Evolutionary conservation across 2,329 filamentous ascomycete genomes (phyloP), one percentile per base, ranked within the genome.

Genomic region (Aspergillus vadensis): DNA sequence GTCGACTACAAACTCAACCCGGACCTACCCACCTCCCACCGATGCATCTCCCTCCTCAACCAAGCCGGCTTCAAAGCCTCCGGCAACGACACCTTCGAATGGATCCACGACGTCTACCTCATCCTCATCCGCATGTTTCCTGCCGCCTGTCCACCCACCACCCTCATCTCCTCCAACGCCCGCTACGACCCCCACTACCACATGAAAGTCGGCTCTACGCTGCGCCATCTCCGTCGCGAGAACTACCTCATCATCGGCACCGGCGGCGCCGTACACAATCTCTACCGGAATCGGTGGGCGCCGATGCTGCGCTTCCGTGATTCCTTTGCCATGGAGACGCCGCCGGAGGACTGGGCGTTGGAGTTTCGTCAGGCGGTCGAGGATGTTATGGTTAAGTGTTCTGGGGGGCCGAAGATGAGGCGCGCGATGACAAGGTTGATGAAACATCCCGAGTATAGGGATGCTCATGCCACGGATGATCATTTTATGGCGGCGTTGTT

Each of bases 31-130:
- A 85, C 80, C 9, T 82, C 80, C 0, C 72, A 81, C 17, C 75
- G 77, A 8, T 84, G 83, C 68, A 79, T 88, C 49, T 65, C 73
- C 0, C 74, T 85, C 55, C 79, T 90, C 2, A 65, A 73, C 4
- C 69, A 71, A 2, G 79, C 80, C 1, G 86, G 86, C 8, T 84
- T 89, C 73, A 77, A 84, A 36, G 85, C 81, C 1, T 69, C 73
- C 4, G 75, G 72, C 1, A 86, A 89, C 68, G 67, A 79, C 0
- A 78, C 69, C 0, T 90, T 90, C 64, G 85, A 90, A 69, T 90
- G 87, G 88, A 90, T 90, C 70, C 87, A 91, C 77, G 88, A 91
- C 72, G 88, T 86, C 0, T 90, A 86, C 69, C 81, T 90, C 3
- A 83, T 90, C 59, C 77, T 90, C 8, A 88, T 90, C 69, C 81